Conservation (phyloP, 208 protist species). For the Novymonas esmeraldas region DNA sequence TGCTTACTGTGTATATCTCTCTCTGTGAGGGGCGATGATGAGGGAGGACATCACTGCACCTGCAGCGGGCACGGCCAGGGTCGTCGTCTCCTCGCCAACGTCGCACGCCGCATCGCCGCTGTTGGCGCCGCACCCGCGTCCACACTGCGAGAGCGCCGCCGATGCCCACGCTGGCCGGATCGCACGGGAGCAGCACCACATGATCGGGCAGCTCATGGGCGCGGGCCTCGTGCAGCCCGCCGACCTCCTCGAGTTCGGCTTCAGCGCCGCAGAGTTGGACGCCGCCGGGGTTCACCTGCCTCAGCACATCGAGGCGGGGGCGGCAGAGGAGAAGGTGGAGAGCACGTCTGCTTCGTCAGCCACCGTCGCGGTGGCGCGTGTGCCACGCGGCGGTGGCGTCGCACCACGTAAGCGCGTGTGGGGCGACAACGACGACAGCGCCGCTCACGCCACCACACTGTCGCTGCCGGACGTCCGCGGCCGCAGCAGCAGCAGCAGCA, state of each 20-base stretch:
- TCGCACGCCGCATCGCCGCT: no score
- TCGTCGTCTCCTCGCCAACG: no score
- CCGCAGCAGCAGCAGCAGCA: background rate
- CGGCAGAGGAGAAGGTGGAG: background rate
- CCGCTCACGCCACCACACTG: background rate
- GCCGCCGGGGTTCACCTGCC: constrained; percentile 9
- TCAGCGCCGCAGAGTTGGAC: constrained; percentile 33
- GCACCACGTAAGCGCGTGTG: constrained; percentile 13
- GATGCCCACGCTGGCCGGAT: background rate
- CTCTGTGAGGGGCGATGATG: no score
- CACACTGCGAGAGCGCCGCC: background rate
- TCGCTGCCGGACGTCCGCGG: background rate
- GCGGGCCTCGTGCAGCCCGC: constrained; percentile 28
- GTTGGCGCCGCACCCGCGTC: background rate
- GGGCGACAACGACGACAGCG: background rate
- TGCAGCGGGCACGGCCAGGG: no score
- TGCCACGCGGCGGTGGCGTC: background rate
- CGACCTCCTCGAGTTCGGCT: constrained; percentile 38
- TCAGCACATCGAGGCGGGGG: background rate
- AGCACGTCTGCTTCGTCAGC: background rate
- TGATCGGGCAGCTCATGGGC: constrained; percentile 39
- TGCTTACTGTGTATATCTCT: no score
- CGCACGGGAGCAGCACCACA: constrained; percentile 27
- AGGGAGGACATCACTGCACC: no score
- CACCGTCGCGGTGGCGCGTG: background rate